Evolutionary conservation across 2,329 filamentous ascomycete species (phyloP), one percentile per base, ranked within the genome.

Genomic region (Verticillium nubilum): DNA sequence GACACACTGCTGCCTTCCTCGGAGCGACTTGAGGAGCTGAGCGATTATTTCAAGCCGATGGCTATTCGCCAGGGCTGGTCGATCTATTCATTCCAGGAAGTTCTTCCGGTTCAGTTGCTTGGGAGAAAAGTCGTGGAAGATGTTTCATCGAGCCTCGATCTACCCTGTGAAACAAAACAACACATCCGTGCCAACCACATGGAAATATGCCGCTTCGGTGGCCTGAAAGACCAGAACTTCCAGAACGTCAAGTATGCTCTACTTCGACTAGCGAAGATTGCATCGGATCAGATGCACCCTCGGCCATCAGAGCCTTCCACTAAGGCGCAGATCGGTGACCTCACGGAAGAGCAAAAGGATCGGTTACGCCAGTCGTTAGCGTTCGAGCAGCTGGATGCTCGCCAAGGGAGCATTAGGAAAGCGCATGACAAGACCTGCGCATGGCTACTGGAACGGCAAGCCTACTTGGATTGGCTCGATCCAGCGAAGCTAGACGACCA

Each of bases 391-490:
- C 74, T 78, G 0, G 70, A 76, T 58, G 66, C 70, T 47, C 73
- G 74, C 0, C 70, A 73, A 9, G 64, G 62, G 1, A 73, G 54
- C 0, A 75, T 81, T 19, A 50, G 19, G 42, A 62, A 66, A 0
- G 76, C 76, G 0, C 67, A 78, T 59, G 59, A 61, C 0, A 69
- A 67, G 23, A 77, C 77, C 0, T 80, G 75, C 60, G 64, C 67
- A 59, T 81, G 77, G 78, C 66, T 81, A 0, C 61, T 77, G 0
- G 59, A 68, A 1, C 67, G 65, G 27, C 9, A 62, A 0, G 58
- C 72, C 50, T 80, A 76, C 55, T 35, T 60, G 3, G 59, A 69
- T 1, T 81, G 77, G 78, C 65, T 73, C 6, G 65, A 76, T 53
- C 27, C 57, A 0, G 17, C 4, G 3, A 27, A 57, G 7, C 25